phyloP scores from a whole-genome alignment of 2,329 filamentous ascomycete species.

The Blastomyces parvus region DNA sequence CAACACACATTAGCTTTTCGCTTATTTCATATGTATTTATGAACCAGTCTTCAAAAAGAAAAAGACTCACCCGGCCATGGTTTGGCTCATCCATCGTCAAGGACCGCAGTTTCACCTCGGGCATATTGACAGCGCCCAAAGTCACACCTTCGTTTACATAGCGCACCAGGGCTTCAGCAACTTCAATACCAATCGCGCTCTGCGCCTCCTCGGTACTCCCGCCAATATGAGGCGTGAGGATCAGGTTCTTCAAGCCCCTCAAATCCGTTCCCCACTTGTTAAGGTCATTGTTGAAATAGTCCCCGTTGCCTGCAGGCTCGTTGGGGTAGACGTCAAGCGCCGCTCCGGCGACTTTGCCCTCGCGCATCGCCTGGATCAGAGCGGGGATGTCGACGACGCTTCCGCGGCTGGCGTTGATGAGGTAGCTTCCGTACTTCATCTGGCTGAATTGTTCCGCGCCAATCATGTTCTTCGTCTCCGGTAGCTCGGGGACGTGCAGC shows the following conservation, averaged over 20 bases:
- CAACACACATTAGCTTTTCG: conserved; percentile 15
- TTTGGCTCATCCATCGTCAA: conserved; percentile 81
- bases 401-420: conserved; percentile 93
- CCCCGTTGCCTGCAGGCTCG: conserved; percentile 87
- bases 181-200: conserved; percentile 89
- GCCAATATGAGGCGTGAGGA: conserved; percentile 92
- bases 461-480: conserved; percentile 91
- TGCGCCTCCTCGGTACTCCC: conserved; percentile 97
- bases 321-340: conserved; percentile 95
- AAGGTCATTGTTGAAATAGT: conserved; percentile 79
- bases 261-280: conserved; percentile 82
- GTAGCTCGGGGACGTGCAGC: conserved; percentile 84
- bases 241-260: conserved; percentile 76
- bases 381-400: conserved; percentile 91
- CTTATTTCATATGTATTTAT: not conserved
- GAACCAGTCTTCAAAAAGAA: not conserved
- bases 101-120: conserved; percentile 86
- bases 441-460: conserved; percentile 64
- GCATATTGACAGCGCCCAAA: conserved; percentile 86
- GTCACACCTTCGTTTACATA: conserved; percentile 96
- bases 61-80: conserved; percentile 60
- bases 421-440: conserved; percentile 89
- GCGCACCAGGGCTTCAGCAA: conserved; percentile 73
- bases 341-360: conserved; percentile 80
- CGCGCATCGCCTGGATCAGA: conserved; percentile 75